A percentile compares a stretch with the other conserved stretches of the same genome.
These are phyloP conservation scores for Austropuccinia psidii DNA, from an alignment of 1,284 basidiomycete genomes.

Conservation along the genomic window DNA sequence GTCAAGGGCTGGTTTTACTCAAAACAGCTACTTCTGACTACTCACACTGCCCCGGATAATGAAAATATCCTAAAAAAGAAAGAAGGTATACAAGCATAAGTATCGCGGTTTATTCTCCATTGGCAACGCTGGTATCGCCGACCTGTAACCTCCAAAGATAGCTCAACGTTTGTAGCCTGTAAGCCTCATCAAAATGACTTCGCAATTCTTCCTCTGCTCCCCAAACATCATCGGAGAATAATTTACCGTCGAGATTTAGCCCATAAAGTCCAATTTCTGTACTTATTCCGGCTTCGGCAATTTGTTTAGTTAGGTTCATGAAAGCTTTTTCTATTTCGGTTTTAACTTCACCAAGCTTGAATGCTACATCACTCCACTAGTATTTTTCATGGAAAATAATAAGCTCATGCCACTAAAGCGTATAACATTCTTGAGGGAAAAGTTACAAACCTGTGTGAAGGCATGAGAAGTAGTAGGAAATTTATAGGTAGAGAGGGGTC, in stretches of 20 bases:
- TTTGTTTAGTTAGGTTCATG: slow-evolving; percentile 14
- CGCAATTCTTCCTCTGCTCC: slow-evolving; percentile 23
- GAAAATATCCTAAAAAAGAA: slow-evolving; percentile 27
- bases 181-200: slow-evolving; percentile 22
- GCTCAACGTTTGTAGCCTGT: slow-evolving; percentile 32
- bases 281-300: slow-evolving; percentile 23
- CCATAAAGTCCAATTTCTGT: slow-evolving; percentile 24
- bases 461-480: slow-evolving; percentile 26
- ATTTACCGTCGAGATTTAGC: slow-evolving; percentile 24
- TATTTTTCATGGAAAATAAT: not conserved
- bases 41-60: slow-evolving; percentile 36
- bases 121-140: not conserved
- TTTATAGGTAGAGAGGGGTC: slow-evolving; percentile 29
- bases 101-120: not conserved
- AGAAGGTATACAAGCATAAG: not conserved
- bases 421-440: not conserved
- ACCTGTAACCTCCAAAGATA: slow-evolving; percentile 32
- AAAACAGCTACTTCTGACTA: too few species aligned
- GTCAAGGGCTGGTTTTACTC: too few species aligned
- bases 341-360: slow-evolving; percentile 18
- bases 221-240: slow-evolving; percentile 10
- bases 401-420: too few species aligned
- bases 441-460: slow-evolving; percentile 25
- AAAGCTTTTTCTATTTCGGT: slow-evolving; percentile 21
- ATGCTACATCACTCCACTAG: slow-evolving; percentile 32